Evolutionary conservation across 345 rosid species (phyloP).

Genomic region (Firmiana major): DNA sequence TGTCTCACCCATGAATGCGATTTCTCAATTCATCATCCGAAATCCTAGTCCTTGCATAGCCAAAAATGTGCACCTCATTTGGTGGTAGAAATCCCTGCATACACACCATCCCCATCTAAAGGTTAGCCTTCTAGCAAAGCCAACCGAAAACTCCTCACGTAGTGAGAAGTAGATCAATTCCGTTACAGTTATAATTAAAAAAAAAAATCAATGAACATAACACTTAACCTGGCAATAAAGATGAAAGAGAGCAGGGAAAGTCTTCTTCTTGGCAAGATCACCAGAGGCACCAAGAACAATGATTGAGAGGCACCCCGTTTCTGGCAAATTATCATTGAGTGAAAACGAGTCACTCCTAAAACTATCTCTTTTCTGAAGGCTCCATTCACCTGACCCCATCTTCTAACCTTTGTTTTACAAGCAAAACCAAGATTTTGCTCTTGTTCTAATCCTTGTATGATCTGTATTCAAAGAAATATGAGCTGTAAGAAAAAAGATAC

Average conservation of each 20-base stretch:
- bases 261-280: slow-evolving; percentile 98
- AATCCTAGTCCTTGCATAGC: slow-evolving; percentile 90
- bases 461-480: slow-evolving; percentile 1
- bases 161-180: neutral
- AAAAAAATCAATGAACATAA: neutral
- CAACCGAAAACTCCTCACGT: neutral
- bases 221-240: slow-evolving; percentile 74
- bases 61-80: slow-evolving; percentile 85
- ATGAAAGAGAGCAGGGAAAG: slow-evolving; percentile 90
- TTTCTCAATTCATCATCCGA: slow-evolving; percentile 67
- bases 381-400: slow-evolving; percentile 57
- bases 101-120: slow-evolving; percentile 1
- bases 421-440: neutral
- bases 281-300: slow-evolving; percentile 94
- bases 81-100: slow-evolving; percentile 77
- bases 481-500: neutral
- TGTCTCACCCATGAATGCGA: slow-evolving; percentile 66
- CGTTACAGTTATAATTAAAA: neutral
- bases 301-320: slow-evolving; percentile 84
- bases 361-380: slow-evolving; percentile 48
- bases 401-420: slow-evolving; percentile 12
- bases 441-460: neutral
- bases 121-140: neutral
- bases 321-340: slow-evolving; percentile 36
- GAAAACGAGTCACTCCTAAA: slow-evolving; percentile 32